Conservation (phyloP, 176 grass and related monocot species). For the Carex littledalei region DNA sequence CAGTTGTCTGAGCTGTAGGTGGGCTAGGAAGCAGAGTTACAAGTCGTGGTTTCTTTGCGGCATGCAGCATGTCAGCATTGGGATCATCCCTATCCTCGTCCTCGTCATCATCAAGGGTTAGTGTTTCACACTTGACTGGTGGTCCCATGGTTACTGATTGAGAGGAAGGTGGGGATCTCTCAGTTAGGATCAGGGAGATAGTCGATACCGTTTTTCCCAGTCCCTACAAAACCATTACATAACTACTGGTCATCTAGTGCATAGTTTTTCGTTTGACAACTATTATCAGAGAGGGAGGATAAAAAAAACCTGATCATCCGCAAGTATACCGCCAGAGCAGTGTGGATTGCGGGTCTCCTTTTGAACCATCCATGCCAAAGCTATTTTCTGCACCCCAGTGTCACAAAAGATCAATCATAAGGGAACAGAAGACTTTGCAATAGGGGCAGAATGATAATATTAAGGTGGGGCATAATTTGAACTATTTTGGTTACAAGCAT, state of each 20-base stretch:
- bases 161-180: slow-evolving; percentile 52
- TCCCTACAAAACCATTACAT: slow-evolving; percentile 51
- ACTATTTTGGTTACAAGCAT: neutral
- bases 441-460: neutral
- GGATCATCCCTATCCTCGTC: slow-evolving; percentile 40
- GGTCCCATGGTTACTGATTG: slow-evolving; percentile 28
- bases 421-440: slow-evolving; percentile 16
- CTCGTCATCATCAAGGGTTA: slow-evolving; percentile 79
- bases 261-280: slow-evolving; percentile 2
- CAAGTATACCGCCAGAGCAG: slow-evolving; percentile 96
- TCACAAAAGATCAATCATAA: slow-evolving; percentile 20
- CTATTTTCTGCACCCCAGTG: slow-evolving; percentile 61
- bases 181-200: slow-evolving; percentile 89
- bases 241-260: slow-evolving; percentile 18
- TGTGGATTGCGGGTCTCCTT: slow-evolving; percentile 63
- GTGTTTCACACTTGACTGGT: slow-evolving; percentile 60
- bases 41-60: slow-evolving; percentile 26
- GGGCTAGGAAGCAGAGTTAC: slow-evolving; percentile 1
- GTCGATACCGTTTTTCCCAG: slow-evolving; percentile 94
- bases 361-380: slow-evolving; percentile 96
- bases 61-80: slow-evolving; percentile 16
- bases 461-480: neutral
- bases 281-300: neutral
- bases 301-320: slow-evolving; percentile 88
- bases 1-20: neutral